These are phyloP conservation scores for Agaricus subrufescens DNA, from an alignment of 768 basidiomycete genomes.

Conservation along the genomic window DNA sequence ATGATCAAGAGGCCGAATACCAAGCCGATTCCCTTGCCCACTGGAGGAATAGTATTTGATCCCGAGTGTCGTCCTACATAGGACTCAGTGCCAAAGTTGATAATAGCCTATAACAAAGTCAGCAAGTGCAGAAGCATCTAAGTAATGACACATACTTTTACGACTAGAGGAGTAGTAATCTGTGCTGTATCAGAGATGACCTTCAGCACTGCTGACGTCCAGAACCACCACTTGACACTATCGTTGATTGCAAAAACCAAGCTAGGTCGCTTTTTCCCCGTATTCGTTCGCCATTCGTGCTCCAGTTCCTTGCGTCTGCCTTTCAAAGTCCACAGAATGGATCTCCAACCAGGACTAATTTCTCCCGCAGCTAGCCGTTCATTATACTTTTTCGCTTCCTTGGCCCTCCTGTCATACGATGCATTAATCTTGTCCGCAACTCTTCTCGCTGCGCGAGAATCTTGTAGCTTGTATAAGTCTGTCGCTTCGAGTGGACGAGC, in stretches of 20 bases:
- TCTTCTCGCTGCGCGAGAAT: slow-evolving; percentile 49
- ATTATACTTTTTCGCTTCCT: slow-evolving; percentile 68
- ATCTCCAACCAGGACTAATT: slow-evolving; percentile 49
- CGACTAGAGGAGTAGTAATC: slow-evolving; percentile 69
- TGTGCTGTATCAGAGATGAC: slow-evolving; percentile 68
- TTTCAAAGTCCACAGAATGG: slow-evolving; percentile 56
- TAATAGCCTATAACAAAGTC: slow-evolving; percentile 47
- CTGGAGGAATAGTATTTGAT: slow-evolving; percentile 27
- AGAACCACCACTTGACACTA: slow-evolving; percentile 74
- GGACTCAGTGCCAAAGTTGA: slow-evolving; percentile 63
- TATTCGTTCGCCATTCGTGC: slow-evolving; percentile 56
- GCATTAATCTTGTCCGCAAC: slow-evolving; percentile 60
- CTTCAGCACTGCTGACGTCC: slow-evolving; percentile 60
- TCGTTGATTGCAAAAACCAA: slow-evolving; percentile 70
- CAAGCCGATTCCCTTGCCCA: slow-evolving; percentile 67
- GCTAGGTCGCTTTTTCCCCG: slow-evolving; percentile 61
- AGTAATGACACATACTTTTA: slow-evolving; percentile 56
- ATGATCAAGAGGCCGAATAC: slow-evolving; percentile 65
- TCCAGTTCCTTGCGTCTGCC: slow-evolving; percentile 52
- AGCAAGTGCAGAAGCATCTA: background rate
- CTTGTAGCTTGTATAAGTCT: slow-evolving; percentile 77
- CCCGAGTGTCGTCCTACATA: slow-evolving; percentile 43
- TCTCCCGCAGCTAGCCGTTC: slow-evolving; percentile 59
- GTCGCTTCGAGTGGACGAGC: slow-evolving; percentile 73
- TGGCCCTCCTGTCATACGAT: slow-evolving; percentile 57